Percentiles rank a stretch among this genome's conserved stretches.
phyloP scores from a whole-genome alignment of 2,329 filamentous ascomycete species.

The Fusarium transvaalense region DNA sequence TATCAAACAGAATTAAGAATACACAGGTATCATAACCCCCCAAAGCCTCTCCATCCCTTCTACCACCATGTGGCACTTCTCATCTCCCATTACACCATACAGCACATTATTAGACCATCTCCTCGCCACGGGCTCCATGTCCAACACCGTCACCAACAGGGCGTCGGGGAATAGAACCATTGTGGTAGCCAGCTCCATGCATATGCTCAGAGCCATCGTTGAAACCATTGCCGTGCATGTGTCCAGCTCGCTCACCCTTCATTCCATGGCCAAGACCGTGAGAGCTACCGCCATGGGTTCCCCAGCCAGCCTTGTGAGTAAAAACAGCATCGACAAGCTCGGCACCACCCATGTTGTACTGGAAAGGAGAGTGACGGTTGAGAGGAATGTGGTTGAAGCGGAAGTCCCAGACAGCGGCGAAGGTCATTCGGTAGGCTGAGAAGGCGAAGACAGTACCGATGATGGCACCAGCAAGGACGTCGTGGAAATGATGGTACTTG shows the following conservation, averaged over 20 bases:
- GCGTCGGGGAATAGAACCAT: constrained; percentile 37
- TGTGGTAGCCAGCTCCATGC: constrained; percentile 23
- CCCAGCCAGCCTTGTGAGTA: constrained; percentile 72
- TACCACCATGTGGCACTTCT: too few species aligned
- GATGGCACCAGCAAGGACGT: constrained; percentile 73
- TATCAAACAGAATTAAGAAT: constrained; percentile 3
- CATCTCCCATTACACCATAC: neutral
- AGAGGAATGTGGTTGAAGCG: constrained; percentile 74
- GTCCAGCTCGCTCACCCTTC: constrained; percentile 1
- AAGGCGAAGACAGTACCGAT: constrained; percentile 77
- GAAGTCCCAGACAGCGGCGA: constrained; percentile 76
- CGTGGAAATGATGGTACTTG: constrained; percentile 82
- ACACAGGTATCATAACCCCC: neutral
- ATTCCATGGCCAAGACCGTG: constrained; percentile 12
- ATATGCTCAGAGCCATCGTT: constrained; percentile 34
- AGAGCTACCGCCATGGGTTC: constrained; percentile 47
- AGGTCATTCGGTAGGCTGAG: constrained; percentile 74
- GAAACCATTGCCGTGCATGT: constrained; percentile 11
- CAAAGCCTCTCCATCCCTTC: neutral
- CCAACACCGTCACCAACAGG: constrained; percentile 27
- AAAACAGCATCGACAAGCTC: constrained; percentile 68
- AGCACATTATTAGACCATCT: constrained; percentile 30
- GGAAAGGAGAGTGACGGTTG: constrained; percentile 67
- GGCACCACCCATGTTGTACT: constrained; percentile 58
- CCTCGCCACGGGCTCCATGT: constrained; percentile 13